phyloP scores from a whole-genome alignment of 2,329 filamentous ascomycete species.

The Thelonectria blattea region DNA sequence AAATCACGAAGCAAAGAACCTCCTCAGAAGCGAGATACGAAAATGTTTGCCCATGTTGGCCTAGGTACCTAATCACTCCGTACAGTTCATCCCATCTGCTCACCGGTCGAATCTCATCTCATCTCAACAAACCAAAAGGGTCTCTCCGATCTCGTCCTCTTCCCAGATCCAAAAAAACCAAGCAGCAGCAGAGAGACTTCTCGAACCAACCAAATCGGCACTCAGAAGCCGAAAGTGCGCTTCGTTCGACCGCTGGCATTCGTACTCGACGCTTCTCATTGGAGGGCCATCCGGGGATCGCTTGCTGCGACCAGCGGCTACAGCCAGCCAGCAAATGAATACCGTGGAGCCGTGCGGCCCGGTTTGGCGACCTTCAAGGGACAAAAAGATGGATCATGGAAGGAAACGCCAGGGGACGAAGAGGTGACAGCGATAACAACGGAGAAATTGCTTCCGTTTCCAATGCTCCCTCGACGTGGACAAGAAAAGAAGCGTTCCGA shows the following conservation, averaged over 20 bases:
- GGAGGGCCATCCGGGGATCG: constrained; percentile 20
- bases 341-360: constrained; percentile 29
- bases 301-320: constrained; percentile 36
- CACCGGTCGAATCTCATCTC: constrained; percentile 11
- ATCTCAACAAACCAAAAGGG: constrained; percentile 1
- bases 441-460: too few species aligned
- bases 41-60: constrained; percentile 1
- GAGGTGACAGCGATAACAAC: background rate
- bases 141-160: background rate
- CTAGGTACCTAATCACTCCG: too few species aligned
- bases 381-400: too few species aligned
- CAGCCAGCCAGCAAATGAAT: constrained; percentile 5
- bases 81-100: background rate
- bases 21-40: background rate
- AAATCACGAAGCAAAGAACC: too few species aligned
- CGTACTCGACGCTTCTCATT: too few species aligned
- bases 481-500: background rate
- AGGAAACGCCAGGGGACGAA: too few species aligned
- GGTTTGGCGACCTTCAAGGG: constrained; percentile 3
- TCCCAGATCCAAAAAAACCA: background rate
- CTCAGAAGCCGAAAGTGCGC: too few species aligned
- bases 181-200: background rate
- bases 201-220: constrained; percentile 14
- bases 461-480: too few species aligned
- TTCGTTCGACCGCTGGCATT: background rate